Conservation (phyloP, 148 eudicot species). For the Persicaria maculosa region DNA sequence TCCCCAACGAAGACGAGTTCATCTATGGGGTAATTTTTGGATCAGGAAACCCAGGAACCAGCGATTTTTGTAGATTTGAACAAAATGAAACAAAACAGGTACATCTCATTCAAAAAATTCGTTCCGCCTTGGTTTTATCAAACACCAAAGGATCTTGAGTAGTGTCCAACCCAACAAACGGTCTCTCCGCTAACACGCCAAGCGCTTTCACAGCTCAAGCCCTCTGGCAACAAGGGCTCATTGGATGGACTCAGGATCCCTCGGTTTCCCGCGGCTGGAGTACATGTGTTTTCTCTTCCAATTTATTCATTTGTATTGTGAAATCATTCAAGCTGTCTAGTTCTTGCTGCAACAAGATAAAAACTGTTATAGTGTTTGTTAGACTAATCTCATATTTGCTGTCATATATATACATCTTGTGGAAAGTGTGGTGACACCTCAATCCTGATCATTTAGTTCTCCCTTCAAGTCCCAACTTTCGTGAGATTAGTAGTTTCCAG, state of each 20-base stretch:
- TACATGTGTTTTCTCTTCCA: neutral
- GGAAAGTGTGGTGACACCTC: neutral
- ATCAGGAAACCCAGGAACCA: neutral
- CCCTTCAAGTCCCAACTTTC: too few relatives aligned
- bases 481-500: too few relatives aligned
- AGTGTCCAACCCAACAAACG: neutral
- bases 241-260: slow-evolving; percentile 2
- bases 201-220: neutral
- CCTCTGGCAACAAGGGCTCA: neutral
- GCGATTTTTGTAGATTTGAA: slow-evolving; percentile 7
- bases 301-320: slow-evolving; percentile 12
- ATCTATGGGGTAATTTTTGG: slow-evolving; percentile 23
- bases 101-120: neutral
- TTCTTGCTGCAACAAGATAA: neutral
- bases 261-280: neutral
- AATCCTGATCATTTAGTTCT: neutral
- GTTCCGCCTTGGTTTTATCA: neutral
- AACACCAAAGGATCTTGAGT: neutral
- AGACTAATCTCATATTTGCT: neutral
- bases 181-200: neutral
- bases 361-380: neutral
- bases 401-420: neutral
- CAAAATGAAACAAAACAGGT: neutral
- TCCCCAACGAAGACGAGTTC: slow-evolving; percentile 29
- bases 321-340: neutral